phyloP scores from a whole-genome alignment of 331 rosid genomes.

The Cydonia oblonga region DNA sequence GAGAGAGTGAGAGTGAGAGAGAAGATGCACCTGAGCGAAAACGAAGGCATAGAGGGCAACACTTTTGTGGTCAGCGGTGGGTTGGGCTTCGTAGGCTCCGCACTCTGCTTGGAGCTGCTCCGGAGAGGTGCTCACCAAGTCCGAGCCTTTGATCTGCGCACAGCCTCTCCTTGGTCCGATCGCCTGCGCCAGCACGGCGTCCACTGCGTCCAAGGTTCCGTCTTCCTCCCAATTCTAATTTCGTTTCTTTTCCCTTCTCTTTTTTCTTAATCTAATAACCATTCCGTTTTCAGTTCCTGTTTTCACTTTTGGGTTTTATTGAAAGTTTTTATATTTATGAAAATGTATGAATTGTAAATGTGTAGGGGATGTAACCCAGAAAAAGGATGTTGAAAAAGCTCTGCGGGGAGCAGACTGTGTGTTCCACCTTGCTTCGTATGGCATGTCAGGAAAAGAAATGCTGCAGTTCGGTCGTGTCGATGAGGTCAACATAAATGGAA shows the following conservation, averaged over 20 bases:
- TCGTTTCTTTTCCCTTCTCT: neutral
- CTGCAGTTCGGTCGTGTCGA: constrained; percentile 73
- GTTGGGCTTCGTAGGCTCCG: constrained; percentile 74
- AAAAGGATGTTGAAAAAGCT: constrained; percentile 60
- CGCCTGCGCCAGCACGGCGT: constrained; percentile 42
- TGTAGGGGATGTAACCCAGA: constrained; percentile 50
- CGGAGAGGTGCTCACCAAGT: constrained; percentile 73
- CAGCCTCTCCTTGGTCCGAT: constrained; percentile 46
- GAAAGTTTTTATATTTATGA: neutral
- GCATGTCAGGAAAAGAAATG: constrained; percentile 94
- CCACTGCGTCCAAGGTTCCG: constrained; percentile 51
- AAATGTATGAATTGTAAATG: neutral
- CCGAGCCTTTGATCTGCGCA: constrained; percentile 63
- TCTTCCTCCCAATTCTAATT: neutral
- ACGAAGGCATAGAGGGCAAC: constrained; percentile 73
- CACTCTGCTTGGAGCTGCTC: constrained; percentile 74
- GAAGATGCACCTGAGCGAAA: constrained; percentile 71
- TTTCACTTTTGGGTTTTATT: neutral
- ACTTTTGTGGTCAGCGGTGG: constrained; percentile 75
- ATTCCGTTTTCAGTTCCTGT: neutral
- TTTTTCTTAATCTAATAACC: too few species aligned
- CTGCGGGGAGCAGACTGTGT: constrained; percentile 66
- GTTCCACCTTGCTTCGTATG: constrained; percentile 79
- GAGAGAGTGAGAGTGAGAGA: too few species aligned
- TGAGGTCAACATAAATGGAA: constrained; percentile 70